Base-by-base conservation (phyloP, 2,329 filamentous ascomycete genomes). In the Microdochium paspali region DNA sequence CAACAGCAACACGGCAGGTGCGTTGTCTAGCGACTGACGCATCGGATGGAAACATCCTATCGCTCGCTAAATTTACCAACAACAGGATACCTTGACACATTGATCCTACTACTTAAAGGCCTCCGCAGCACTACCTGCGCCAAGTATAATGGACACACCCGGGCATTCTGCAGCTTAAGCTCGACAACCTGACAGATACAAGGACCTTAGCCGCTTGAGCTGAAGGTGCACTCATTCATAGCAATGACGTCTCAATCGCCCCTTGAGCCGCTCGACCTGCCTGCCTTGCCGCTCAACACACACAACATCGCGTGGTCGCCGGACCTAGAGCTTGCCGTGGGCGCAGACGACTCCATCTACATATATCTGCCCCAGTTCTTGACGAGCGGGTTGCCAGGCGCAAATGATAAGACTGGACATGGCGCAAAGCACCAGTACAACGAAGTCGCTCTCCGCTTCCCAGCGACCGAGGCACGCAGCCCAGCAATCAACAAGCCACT, bases 291-390 rank as follows among this genome's bases (percentile, higher is more conserved):
- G 18, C 60, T 73, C 50, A 68, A 69, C 24, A 66, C 65, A 40
- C 66, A 69, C 46, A 67, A 68, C 42, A 56, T 73, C 23, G 54
- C 72, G 30, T 80, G 77, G 73, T 81, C 77, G 21, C 72, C 72
- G 51, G 77, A 81, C 46, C 74, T 71, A 23, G 77, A 80, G 54
- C 65, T 81, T 4, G 77, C 77, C 28, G 67, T 80, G 26, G 72
- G 70, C 2, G 72, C 74, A n/a, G 74, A 78, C 51, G 77, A 81
- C 57, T 73, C 71, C 39, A 64, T 79, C 25, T 66, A 72, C 53
- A 60, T 79, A 44, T 76, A 70, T 49, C 57, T 77, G 5, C 76
- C 76, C 4, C 69, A 75, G 40, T 76, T 65, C 48, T 55, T 59
- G 0, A 48, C 56, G 10, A 49, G 46, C 4, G 46, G 4, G 53